phyloP scores from a whole-genome alignment of 768 basidiomycete species.

The Solioccasus polychromus region DNA sequence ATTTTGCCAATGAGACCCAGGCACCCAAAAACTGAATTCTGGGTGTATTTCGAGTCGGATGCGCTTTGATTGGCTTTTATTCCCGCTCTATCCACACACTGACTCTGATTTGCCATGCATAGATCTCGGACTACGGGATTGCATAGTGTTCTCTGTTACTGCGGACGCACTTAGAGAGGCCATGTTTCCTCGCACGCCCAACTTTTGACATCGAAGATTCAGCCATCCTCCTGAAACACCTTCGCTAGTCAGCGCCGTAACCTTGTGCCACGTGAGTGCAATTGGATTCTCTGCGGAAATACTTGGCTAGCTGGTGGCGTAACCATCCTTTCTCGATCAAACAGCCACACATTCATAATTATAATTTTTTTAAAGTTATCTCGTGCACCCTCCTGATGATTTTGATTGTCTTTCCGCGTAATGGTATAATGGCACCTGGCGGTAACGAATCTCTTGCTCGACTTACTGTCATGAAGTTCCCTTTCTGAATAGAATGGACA shows the following conservation, averaged over 20 bases:
- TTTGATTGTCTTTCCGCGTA: neutral
- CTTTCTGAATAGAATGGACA: too few relatives aligned
- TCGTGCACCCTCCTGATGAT: neutral
- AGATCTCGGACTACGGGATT: neutral
- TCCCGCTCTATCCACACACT: neutral
- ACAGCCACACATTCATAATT: too few relatives aligned
- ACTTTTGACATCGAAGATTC: neutral
- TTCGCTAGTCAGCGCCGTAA: slow-evolving; percentile 2
- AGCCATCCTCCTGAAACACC: neutral
- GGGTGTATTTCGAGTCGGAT: too few relatives aligned
- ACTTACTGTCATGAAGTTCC: neutral
- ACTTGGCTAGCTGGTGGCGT: neutral
- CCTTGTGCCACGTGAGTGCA: too few relatives aligned
- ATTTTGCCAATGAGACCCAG: neutral
- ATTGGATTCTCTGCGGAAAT: slow-evolving; percentile 1
- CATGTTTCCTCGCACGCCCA: neutral
- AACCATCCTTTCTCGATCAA: slow-evolving; percentile 1
- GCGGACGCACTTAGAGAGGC: neutral
- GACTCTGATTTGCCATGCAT: neutral
- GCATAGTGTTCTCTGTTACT: neutral
- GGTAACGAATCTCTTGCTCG: neutral
- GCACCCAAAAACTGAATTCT: too few relatives aligned
- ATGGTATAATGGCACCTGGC: too few relatives aligned
- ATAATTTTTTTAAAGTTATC: neutral
- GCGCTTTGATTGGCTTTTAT: neutral